phyloP scores from a whole-genome alignment of 371 early-diverging fungal genomes.

The Capillidium heterosporum region DNA sequence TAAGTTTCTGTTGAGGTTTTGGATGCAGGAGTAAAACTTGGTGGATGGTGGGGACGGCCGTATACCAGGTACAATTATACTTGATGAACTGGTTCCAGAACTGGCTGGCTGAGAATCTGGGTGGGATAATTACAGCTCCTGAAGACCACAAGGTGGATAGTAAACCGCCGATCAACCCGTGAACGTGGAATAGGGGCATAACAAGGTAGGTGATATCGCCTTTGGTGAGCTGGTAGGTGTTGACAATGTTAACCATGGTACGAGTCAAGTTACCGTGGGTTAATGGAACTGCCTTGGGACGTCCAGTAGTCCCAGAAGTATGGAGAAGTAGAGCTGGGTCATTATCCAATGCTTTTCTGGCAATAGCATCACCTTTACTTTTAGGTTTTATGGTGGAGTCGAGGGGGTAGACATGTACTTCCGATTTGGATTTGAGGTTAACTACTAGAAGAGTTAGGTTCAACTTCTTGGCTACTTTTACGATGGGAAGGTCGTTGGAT shows the following conservation, averaged over 20 bases:
- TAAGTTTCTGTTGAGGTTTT: slow-evolving; percentile 19
- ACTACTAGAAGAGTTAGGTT: slow-evolving; percentile 22
- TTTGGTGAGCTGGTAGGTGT: slow-evolving; percentile 39
- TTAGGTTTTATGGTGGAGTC: slow-evolving; percentile 7
- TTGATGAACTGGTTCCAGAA: slow-evolving; percentile 61
- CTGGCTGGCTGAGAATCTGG: slow-evolving; percentile 50
- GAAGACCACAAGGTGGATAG: slow-evolving; percentile 57
- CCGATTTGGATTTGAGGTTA: slow-evolving; percentile 1
- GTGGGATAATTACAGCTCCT: slow-evolving; percentile 61
- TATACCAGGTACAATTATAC: slow-evolving; percentile 49
- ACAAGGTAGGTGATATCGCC: slow-evolving; percentile 51
- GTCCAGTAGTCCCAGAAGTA: slow-evolving; percentile 67
- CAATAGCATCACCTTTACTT: neutral
- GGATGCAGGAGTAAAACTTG: slow-evolving; percentile 52
- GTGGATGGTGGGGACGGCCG: slow-evolving; percentile 83
- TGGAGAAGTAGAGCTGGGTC: slow-evolving; percentile 52
- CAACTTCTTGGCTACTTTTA: slow-evolving; percentile 31
- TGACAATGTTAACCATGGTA: slow-evolving; percentile 50
- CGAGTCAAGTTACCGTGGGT: slow-evolving; percentile 58
- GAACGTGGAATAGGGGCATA: slow-evolving; percentile 89
- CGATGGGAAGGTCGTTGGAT: neutral
- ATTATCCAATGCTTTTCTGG: slow-evolving; percentile 8
- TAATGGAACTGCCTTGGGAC: slow-evolving; percentile 75
- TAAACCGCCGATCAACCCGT: slow-evolving; percentile 64
- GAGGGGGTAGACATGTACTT: slow-evolving; percentile 8